Conservation (phyloP, 176 grass and related monocot genomes). For the Calamus simplicifolius region DNA sequence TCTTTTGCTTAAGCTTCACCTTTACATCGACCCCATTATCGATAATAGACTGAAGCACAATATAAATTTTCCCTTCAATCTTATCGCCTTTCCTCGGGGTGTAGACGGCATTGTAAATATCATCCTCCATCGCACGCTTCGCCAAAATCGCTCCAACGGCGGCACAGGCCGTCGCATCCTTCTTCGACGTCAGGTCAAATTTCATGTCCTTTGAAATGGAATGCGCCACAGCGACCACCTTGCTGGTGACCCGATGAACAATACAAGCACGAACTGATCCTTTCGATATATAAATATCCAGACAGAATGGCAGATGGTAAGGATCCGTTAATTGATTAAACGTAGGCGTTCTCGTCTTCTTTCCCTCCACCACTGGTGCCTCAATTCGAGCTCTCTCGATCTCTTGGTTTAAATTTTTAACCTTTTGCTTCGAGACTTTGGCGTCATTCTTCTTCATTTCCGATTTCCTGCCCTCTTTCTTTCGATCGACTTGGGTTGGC, state of each 20-base stretch:
- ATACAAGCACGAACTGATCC: conserved; percentile 73
- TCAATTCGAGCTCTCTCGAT: conserved; percentile 5
- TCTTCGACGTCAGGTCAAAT: conserved; percentile 57
- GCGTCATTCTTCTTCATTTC: conserved; percentile 16
- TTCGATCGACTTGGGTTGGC: neutral
- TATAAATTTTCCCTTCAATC: conserved; percentile 64
- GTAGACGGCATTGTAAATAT: conserved; percentile 63
- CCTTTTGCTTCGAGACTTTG: neutral
- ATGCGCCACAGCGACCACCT: conserved; percentile 53
- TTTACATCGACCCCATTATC: conserved; percentile 67
- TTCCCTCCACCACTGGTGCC: conserved; percentile 17
- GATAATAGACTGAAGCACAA: conserved; percentile 41
- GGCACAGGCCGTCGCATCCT: conserved; percentile 48
- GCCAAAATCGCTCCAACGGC: conserved; percentile 52
- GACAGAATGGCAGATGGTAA: conserved; percentile 68
- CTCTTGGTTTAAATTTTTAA: neutral
- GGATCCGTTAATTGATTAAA: conserved; percentile 61
- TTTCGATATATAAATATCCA: conserved; percentile 64
- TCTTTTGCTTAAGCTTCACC: conserved; percentile 64
- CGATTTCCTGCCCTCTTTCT: conserved; percentile 26
- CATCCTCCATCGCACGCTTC: conserved; percentile 54
- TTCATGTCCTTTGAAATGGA: conserved; percentile 83
- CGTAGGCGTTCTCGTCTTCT: conserved; percentile 34
- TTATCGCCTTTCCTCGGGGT: conserved; percentile 68
- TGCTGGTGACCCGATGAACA: conserved; percentile 56